Evolutionary conservation across 768 basidiomycete genomes (phyloP).

Genomic region (Leccinum ochraceum): DNA sequence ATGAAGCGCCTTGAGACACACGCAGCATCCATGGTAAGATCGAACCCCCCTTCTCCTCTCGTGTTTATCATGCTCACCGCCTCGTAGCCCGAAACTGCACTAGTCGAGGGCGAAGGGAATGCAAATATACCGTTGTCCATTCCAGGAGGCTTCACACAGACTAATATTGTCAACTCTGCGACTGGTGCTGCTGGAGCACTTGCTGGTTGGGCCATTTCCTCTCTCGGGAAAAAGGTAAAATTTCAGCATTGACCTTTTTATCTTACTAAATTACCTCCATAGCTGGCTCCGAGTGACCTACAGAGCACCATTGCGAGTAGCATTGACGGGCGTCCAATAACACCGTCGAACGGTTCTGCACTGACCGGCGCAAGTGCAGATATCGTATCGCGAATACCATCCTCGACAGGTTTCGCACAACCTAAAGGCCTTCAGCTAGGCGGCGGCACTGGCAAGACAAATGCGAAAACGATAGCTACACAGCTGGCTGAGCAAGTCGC

Average conservation of each 20-base stretch:
- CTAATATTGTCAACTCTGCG: conserved; percentile 73
- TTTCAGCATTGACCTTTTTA: background rate
- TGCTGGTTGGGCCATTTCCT: conserved; percentile 96
- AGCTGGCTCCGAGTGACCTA: conserved; percentile 75
- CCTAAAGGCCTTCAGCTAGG: conserved; percentile 73
- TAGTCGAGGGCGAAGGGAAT: conserved; percentile 39
- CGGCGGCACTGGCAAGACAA: conserved; percentile 42
- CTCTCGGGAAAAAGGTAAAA: conserved; percentile 76
- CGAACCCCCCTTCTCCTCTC: conserved; percentile 2
- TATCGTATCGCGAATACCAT: background rate
- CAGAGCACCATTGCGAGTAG: conserved; percentile 59
- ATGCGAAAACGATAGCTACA: conserved; percentile 45
- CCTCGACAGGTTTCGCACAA: conserved; percentile 34
- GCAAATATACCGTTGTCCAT: conserved; percentile 32
- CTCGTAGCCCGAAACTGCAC: conserved; percentile 56
- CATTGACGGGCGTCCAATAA: conserved; percentile 44
- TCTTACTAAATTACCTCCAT: background rate
- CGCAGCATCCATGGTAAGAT: conserved; percentile 77
- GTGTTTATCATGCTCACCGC: background rate
- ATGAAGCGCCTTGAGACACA: conserved; percentile 80
- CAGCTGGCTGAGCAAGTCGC: conserved; percentile 61
- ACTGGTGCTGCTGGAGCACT: conserved; percentile 90
- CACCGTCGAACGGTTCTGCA: conserved; percentile 30
- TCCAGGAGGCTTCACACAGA: conserved; percentile 30
- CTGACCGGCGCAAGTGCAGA: background rate